Evolutionary conservation across 805 yeast genomes (phyloP), one percentile per base, ranked within the genome.

Genomic region (Suhomyces sp.): DNA sequence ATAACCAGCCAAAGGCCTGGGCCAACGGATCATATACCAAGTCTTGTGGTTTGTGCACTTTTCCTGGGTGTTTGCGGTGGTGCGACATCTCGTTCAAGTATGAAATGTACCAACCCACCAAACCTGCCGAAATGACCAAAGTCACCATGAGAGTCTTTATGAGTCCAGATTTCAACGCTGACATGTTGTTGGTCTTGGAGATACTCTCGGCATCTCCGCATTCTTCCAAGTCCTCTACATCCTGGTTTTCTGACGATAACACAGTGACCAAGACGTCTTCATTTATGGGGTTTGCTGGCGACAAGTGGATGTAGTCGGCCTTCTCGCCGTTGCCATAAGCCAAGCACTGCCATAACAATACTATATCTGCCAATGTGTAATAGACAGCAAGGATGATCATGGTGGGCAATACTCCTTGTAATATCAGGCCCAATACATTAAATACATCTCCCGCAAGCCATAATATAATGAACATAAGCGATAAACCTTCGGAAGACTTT

Each of bases 361-460:
- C 87, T 3, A 92, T 69, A 70, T 94, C 99, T 0, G 98, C 97
- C 22, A 87, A 68, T 0, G 98, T 92, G 68, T 94, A 94, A 71
- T 94, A 94, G 0, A 93, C 81, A 1, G 98, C 98, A 53, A 94
- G 78, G 5, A 92, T 82, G 54, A 88, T 86, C 97, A 94, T 94
- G 0, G 99, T 94, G 23, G 97, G 96, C 57, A 94, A 76, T 1
- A 93, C 91, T 10, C 91, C 90, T 70, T 94, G 98, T 59, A 92
- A 68, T 4, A 92, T 76, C 1, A 97, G 92, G 7, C 99, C 99
- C 24, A 93, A 68, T 12, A 93, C 93, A 64, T 94, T 94, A 73
- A 94, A 93, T 0, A 93, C 83, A 70, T 94, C 99, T 46, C 98
- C 99, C 1, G 87, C 83, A 24, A 94, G 77, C 99, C 99, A 94